Percentiles rank a stretch among this genome's conserved stretches.
phyloP scores from a whole-genome alignment of 768 basidiomycete genomes.

The Calocybe cyanea region DNA sequence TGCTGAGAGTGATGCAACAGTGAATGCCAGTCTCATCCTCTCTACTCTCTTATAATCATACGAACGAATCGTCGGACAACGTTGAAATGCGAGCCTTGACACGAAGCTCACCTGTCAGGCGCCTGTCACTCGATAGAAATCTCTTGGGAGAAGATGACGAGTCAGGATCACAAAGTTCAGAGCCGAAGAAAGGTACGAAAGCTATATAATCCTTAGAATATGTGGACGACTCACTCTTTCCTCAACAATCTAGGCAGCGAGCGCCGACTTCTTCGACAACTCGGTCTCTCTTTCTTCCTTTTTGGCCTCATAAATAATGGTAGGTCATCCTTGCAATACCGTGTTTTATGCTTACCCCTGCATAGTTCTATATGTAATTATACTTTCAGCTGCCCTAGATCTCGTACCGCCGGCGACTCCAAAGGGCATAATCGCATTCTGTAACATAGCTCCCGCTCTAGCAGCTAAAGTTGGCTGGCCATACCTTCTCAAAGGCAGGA shows the following conservation, averaged over 20 bases:
- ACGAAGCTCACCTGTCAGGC: too few relatives aligned
- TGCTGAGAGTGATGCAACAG: too few relatives aligned
- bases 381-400: conserved; percentile 93
- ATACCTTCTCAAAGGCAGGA: conserved; percentile 80
- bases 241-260: conserved; percentile 9
- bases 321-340: conserved; percentile 22
- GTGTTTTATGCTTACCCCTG: neutral
- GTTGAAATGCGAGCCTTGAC: too few relatives aligned
- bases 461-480: conserved; percentile 90
- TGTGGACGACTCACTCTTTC: neutral
- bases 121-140: too few relatives aligned
- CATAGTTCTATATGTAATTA: conserved; percentile 90
- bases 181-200: neutral
- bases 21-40: too few relatives aligned
- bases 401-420: conserved; percentile 89
- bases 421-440: conserved; percentile 92
- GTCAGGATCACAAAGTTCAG: too few relatives aligned
- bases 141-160: too few relatives aligned
- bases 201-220: too few relatives aligned
- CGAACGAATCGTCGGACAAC: too few relatives aligned
- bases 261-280: conserved; percentile 28
- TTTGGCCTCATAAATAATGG: conserved; percentile 95
- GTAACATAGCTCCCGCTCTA: conserved; percentile 89
- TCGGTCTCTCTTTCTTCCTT: conserved; percentile 75
- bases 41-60: too few relatives aligned